Percentiles rank a stretch among this genome's conserved stretches.
phyloP scores from a whole-genome alignment of 257 asterid genomes.

The Solanum etuberosum region DNA sequence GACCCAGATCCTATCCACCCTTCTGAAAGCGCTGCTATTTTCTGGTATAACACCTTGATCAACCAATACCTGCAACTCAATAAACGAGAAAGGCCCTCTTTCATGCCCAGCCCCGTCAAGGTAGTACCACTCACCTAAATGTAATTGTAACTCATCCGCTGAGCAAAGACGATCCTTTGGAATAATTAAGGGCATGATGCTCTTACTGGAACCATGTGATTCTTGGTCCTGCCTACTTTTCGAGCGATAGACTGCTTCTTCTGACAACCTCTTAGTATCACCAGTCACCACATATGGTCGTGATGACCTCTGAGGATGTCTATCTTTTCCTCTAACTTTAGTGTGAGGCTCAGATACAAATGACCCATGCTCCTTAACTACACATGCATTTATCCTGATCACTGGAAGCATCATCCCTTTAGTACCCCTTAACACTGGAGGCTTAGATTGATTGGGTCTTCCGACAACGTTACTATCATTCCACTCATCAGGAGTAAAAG shows the following conservation, averaged over 20 bases:
- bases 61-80: slow-evolving; percentile 74
- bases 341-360: slow-evolving; percentile 66
- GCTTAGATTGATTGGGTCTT: slow-evolving; percentile 42
- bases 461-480: slow-evolving; percentile 34
- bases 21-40: slow-evolving; percentile 72
- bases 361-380: slow-evolving; percentile 85
- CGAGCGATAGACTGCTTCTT: slow-evolving; percentile 39
- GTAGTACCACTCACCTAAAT: slow-evolving; percentile 88
- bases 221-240: slow-evolving; percentile 48
- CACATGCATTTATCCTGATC: slow-evolving; percentile 95
- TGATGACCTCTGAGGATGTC: slow-evolving; percentile 45
- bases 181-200: slow-evolving; percentile 20
- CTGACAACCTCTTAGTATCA: slow-evolving; percentile 65
- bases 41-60: slow-evolving; percentile 72
- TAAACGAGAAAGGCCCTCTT: slow-evolving; percentile 73
- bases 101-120: slow-evolving; percentile 98
- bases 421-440: slow-evolving; percentile 44
- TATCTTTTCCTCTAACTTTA: slow-evolving; percentile 69
- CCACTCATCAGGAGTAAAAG: slow-evolving; percentile 76
- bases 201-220: slow-evolving; percentile 41
- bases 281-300: slow-evolving; percentile 34
- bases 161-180: slow-evolving; percentile 65
- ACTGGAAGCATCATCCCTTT: slow-evolving; percentile 85
- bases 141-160: slow-evolving; percentile 60
- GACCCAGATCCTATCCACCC: slow-evolving; percentile 82